These are phyloP conservation scores for Reutealis trisperma DNA, from an alignment of 345 rosid genomes.

Conservation along the genomic window DNA sequence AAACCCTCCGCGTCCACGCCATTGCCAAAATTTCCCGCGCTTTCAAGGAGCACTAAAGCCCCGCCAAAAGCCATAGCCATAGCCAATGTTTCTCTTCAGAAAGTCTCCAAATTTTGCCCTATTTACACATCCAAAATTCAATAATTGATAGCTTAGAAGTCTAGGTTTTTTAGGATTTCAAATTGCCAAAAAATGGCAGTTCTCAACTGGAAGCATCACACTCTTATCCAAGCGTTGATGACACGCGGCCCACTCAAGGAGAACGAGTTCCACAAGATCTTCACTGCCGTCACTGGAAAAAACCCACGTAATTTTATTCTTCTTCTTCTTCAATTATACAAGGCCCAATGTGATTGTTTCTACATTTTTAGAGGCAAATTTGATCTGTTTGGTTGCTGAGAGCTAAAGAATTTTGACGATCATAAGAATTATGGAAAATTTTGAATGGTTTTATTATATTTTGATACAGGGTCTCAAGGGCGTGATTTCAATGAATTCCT, in stretches of 20 bases:
- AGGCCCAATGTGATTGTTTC: no score
- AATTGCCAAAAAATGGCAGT: conserved; percentile 37
- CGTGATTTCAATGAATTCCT: conserved; percentile 63
- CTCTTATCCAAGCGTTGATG: conserved; percentile 79
- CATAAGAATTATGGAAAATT: no score
- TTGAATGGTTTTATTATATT: no score
- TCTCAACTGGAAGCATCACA: conserved; percentile 72
- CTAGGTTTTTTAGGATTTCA: background rate
- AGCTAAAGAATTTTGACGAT: background rate
- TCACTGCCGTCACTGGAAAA: conserved; percentile 59
- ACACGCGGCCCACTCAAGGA: conserved; percentile 82
- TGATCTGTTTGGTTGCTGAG: background rate
- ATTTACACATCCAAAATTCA: no score
- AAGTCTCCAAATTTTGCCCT: no score
- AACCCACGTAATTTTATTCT: conserved; percentile 45
- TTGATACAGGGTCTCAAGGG: conserved; percentile 45
- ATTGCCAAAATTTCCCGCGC: no score
- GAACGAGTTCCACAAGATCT: conserved; percentile 63
- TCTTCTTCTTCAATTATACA: background rate
- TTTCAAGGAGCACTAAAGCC: no score
- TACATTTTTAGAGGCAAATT: no score
- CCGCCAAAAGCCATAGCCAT: no score
- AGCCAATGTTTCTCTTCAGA: no score
- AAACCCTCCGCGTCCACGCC: no score
- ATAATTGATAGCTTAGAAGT: no score